Evolutionary conservation across 352 stramenopile genomes (phyloP).

Genomic region (Synura sp.): DNA sequence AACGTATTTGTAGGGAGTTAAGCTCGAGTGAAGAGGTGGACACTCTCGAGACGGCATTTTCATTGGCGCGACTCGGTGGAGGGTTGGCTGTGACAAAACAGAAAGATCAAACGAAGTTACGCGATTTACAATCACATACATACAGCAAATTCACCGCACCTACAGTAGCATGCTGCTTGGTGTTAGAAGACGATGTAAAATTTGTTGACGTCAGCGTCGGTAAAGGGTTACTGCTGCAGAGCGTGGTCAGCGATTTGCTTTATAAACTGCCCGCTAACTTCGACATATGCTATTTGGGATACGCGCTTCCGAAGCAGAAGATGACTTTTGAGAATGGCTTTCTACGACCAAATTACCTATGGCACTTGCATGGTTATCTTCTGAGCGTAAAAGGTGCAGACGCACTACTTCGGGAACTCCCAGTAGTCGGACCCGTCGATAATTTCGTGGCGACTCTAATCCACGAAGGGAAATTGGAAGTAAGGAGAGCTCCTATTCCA

Average conservation of each 20-base stretch:
- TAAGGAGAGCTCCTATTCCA: neutral
- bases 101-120: neutral
- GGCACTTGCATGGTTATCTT: neutral
- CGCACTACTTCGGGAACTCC: neutral
- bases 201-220: no score
- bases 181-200: neutral
- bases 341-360: neutral
- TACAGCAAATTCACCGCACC: neutral
- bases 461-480: neutral
- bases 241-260: neutral
- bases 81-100: neutral
- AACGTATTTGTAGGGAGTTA: neutral
- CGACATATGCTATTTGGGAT: neutral
- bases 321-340: neutral
- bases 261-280: neutral
- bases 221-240: no score
- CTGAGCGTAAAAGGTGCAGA: neutral
- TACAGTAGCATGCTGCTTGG: neutral
- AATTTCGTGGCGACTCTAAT: neutral
- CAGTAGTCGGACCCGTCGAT: neutral
- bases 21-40: no score
- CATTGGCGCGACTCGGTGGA: neutral
- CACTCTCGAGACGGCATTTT: no score
- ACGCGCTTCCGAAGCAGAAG: neutral
- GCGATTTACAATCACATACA: neutral